A percentile compares a stretch with the other conserved stretches of the same genome.
Conservation (phyloP, 306 rosid species). For the Lithocarpus polystachyus region DNA sequence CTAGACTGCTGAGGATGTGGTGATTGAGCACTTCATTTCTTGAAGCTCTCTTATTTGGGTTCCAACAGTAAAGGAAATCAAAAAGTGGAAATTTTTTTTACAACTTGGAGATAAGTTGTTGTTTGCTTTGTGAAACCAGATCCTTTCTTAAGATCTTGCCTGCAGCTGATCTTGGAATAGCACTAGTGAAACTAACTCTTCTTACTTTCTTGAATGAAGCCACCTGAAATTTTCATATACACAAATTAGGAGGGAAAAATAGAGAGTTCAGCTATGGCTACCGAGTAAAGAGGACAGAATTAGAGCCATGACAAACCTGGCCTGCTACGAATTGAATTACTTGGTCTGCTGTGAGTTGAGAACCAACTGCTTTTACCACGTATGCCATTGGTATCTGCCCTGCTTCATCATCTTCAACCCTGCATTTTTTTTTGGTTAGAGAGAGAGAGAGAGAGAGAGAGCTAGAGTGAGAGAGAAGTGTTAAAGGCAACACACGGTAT, state of each 20-base stretch:
- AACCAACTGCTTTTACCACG: conserved; percentile 57
- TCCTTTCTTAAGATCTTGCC: conserved; percentile 94
- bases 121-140: conserved; percentile 56
- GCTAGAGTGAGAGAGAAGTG: neutral
- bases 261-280: neutral
- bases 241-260: neutral
- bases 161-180: conserved; percentile 80
- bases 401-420: conserved; percentile 76
- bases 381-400: conserved; percentile 94
- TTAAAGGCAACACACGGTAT: conserved; percentile 54
- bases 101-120: conserved; percentile 49
- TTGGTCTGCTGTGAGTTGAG: conserved; percentile 59
- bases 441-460: conserved; percentile 3
- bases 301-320: conserved; percentile 45
- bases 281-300: neutral
- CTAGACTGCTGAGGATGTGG: no score
- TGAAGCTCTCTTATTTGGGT: neutral
- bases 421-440: conserved; percentile 15
- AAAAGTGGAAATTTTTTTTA: conserved; percentile 20
- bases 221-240: conserved; percentile 51
- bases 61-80: neutral
- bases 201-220: conserved; percentile 88
- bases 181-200: conserved; percentile 55
- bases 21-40: no score
- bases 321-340: conserved; percentile 75